Evolutionary conservation across 495 filamentous ascomycete genomes (phyloP), one percentile per base, ranked within the genome.

Genomic region (Pseudoneurospora amorphoporcata): DNA sequence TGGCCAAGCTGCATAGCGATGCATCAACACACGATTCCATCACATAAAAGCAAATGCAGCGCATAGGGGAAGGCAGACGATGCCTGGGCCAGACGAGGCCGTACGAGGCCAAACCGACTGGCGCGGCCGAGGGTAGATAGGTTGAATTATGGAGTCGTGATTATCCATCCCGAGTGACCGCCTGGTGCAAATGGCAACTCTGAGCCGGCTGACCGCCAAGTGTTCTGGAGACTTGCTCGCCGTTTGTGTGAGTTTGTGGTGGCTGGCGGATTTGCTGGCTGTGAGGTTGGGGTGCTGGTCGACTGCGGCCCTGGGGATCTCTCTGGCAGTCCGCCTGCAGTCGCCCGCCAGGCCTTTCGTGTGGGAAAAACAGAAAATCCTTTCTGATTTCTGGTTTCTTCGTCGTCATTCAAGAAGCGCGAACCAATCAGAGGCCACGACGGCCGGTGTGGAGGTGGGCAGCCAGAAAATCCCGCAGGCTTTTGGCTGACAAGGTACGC

Each of bases 381-480:
- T 32, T 61, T 61, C 53, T 61, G 53, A 61, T 61, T 61, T 35
- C 53, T 65, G 53, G 29, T 35, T 65, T 35, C 53, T 29, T 65
- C 29, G 70, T 71, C 71, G 71, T 70, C 71, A 73, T 73, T 68
- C 53, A 65, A 35, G 53, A 65, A 65, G 53, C 14, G 29, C 53
- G 53, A 65, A 29, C 53, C 53, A 65, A 65, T 65, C 14, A 65
- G 53, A 65, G 14, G 53, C 29, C 14, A 5, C 53, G 0, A 35
- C 7, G 14, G 14, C 53, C 14, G 29, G 53, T 65, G 53, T 65
- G 32, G n/a, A 69, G 39, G 43, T 39, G 71, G 71, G 69, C 72
- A 77, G 75, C 73, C 75, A 73, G 78, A 80, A 81, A 81, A 81
- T 81, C 79, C 79, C 80, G 79, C 80, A 81, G 73, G 42, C 75